These are phyloP conservation scores for Eutrema salsugineum DNA, from an alignment of 441 rosid species.

Conservation along the genomic window DNA sequence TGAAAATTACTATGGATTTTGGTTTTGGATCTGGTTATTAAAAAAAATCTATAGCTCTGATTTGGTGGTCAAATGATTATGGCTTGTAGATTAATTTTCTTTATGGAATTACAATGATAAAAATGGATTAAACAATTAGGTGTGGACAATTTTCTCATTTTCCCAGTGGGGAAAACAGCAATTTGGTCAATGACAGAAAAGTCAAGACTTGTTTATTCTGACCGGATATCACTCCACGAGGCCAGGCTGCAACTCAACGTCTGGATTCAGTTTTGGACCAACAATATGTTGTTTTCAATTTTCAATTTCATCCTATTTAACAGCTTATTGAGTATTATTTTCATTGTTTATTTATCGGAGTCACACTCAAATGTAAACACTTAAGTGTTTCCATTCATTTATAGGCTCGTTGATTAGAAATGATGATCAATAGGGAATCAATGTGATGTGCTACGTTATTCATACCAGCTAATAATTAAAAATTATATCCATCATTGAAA, in stretches of 20 bases:
- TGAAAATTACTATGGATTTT: not conserved
- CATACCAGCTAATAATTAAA: conserved; percentile 8
- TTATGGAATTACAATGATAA: not conserved
- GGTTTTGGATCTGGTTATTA: not conserved
- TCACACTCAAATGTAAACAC: conserved; percentile 11
- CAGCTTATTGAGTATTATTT: not conserved
- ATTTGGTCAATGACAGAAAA: conserved; percentile 28
- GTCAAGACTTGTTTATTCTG: conserved; percentile 27
- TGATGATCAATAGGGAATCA: conserved; percentile 14
- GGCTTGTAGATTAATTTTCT: conserved; percentile 3
- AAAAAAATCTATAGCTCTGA: not conserved
- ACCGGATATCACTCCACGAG: conserved; percentile 33
- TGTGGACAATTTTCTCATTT: not conserved
- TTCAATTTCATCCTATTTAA: not conserved
- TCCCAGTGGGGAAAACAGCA: conserved; percentile 6
- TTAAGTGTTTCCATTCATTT: conserved; percentile 6
- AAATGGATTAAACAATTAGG: not conserved
- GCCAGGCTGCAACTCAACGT: conserved; percentile 26
- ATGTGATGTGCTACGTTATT: not conserved
- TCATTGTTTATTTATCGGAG: not conserved
- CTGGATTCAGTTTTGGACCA: conserved; percentile 15
- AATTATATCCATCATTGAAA: not conserved
- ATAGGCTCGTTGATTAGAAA: conserved; percentile 4
- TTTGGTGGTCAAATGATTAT: conserved; percentile 4
- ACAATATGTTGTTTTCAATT: not conserved